Evolutionary conservation across 2,329 filamentous ascomycete genomes (phyloP).

Genomic region (Penicillium glabrum): DNA sequence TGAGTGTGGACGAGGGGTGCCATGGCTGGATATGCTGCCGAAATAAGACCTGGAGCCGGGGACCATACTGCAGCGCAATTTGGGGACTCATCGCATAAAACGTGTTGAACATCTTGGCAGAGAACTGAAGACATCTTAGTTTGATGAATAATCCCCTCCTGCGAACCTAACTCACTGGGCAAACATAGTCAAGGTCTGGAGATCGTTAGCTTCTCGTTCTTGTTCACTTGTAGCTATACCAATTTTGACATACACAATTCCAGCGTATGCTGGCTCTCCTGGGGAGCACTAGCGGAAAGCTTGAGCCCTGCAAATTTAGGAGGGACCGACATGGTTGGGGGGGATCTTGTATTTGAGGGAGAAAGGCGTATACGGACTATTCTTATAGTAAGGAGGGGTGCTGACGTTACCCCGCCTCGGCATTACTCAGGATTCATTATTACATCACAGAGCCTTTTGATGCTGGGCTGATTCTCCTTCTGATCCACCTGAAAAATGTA

Average conservation of each 20-base stretch:
- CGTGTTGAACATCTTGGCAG: slow-evolving; percentile 73
- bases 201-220: neutral
- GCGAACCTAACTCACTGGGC: slow-evolving; percentile 54
- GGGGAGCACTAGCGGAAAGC: slow-evolving; percentile 20
- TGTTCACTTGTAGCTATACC: neutral
- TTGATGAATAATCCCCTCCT: neutral
- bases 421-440: neutral
- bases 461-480: neutral
- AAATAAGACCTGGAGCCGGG: slow-evolving; percentile 73
- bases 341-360: neutral
- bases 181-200: slow-evolving; percentile 82
- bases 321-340: slow-evolving; percentile 55
- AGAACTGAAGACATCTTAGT: slow-evolving; percentile 47
- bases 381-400: neutral
- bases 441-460: neutral
- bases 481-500: neutral
- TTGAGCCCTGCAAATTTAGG: slow-evolving; percentile 59
- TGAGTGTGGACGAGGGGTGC: slow-evolving; percentile 81
- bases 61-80: slow-evolving; percentile 60
- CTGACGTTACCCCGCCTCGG: neutral
- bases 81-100: slow-evolving; percentile 68
- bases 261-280: slow-evolving; percentile 34
- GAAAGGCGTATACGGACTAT: neutral
- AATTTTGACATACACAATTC: slow-evolving; percentile 35
- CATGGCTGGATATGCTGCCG: slow-evolving; percentile 92